These are phyloP conservation scores for Blastocladiella emersonii DNA, from an alignment of 371 early-diverging fungal species.

Conservation along the genomic window DNA sequence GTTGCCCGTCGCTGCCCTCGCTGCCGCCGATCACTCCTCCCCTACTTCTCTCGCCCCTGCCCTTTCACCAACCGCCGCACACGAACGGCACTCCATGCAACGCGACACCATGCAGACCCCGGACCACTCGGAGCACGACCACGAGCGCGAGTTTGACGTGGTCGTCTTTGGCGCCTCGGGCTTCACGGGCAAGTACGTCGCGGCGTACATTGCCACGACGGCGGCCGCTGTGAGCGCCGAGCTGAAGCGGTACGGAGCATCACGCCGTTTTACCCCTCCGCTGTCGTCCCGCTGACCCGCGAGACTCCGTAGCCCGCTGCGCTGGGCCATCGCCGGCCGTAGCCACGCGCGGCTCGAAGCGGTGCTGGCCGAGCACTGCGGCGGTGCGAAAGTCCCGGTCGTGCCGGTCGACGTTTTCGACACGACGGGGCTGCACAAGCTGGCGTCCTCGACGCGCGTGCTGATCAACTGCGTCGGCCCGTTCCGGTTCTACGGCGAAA, in stretches of 20 bases:
- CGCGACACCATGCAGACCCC: no score
- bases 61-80: no score
- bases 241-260: neutral
- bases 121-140: no score
- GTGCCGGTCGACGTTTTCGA: neutral
- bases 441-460: constrained; percentile 44
- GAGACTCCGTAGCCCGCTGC: constrained; percentile 12
- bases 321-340: constrained; percentile 58
- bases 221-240: neutral
- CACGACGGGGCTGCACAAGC: constrained; percentile 19
- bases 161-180: constrained; percentile 78
- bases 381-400: neutral
- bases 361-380: constrained; percentile 11
- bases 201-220: constrained; percentile 34
- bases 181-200: constrained; percentile 64
- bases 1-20: no score
- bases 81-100: no score
- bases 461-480: constrained; percentile 74
- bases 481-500: constrained; percentile 62
- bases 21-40: no score
- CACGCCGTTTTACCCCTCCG: constrained; percentile 6
- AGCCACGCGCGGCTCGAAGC: constrained; percentile 28
- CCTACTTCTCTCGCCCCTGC: no score
- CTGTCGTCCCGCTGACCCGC: constrained; percentile 11
- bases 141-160: constrained; percentile 29